Evolutionary conservation across 2,329 filamentous ascomycete species (phyloP).

Genomic region (Fusarium protoensiforme): DNA sequence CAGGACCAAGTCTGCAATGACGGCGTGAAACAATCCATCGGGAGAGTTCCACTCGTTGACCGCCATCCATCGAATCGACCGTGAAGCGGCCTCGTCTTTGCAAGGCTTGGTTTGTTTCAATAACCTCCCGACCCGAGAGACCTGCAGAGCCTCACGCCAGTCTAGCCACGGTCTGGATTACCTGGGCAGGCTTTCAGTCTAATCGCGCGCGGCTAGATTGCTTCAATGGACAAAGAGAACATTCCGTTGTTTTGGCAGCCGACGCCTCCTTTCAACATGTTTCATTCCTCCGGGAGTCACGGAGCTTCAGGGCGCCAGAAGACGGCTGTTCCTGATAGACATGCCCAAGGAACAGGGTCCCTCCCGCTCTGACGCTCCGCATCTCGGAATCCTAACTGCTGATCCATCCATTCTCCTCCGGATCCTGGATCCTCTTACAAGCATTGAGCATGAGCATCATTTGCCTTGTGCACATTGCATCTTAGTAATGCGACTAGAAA

Average conservation of each 20-base stretch:
- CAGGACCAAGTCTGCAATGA: slow-evolving; percentile 8
- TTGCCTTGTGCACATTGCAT: neutral
- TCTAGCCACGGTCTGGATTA: neutral
- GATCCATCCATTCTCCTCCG: neutral
- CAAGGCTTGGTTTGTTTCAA: slow-evolving; percentile 3
- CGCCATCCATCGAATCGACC: slow-evolving; percentile 5
- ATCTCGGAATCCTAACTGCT: neutral
- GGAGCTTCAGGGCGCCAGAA: neutral
- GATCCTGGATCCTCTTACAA: neutral
- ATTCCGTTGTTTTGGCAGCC: neutral
- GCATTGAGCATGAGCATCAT: neutral
- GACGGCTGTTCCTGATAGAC: neutral
- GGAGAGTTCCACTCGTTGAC: slow-evolving; percentile 24
- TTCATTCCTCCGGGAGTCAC: neutral
- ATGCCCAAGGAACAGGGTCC: neutral
- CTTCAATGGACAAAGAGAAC: neutral
- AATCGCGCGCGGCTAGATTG: neutral
- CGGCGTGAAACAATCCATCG: slow-evolving; percentile 9
- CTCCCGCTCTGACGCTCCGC: neutral
- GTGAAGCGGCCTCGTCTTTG: neutral
- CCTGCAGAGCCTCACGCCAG: neutral
- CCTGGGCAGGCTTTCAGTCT: neutral
- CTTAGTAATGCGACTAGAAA: neutral
- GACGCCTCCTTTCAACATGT: neutral
- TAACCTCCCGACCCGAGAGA: neutral